These are phyloP conservation scores for Rosa hybrid DNA, from an alignment of 331 rosid species.

Conservation along the genomic window DNA sequence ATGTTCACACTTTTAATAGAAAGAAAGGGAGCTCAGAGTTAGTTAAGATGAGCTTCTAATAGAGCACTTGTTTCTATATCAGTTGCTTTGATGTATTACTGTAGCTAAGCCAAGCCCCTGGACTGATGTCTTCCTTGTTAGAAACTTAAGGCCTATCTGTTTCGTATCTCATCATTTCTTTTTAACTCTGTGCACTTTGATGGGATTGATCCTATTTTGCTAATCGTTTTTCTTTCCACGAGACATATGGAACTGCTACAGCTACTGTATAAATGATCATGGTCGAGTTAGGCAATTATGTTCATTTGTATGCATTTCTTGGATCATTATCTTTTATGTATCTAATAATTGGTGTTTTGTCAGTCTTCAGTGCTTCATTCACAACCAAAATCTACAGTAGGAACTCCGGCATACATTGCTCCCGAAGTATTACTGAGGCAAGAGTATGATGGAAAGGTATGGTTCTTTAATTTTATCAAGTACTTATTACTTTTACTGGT, in stretches of 20 bases:
- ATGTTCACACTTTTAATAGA: neutral
- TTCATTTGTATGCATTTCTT: neutral
- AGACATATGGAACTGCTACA: neutral
- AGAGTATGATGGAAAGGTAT: conserved; percentile 96
- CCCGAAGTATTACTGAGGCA: conserved; percentile 87
- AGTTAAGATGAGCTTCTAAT: conserved; percentile 1
- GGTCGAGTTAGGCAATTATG: neutral
- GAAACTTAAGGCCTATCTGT: neutral
- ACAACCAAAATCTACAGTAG: conserved; percentile 95
- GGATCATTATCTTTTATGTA: neutral
- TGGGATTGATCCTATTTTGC: neutral
- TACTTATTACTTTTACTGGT: neutral
- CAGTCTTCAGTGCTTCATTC: conserved; percentile 97
- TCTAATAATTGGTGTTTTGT: conserved; percentile 32
- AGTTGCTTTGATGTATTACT: neutral
- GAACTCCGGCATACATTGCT: conserved; percentile 98
- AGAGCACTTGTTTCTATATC: neutral
- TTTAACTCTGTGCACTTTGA: neutral
- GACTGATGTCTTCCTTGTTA: neutral
- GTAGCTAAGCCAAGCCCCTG: neutral
- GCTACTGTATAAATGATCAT: neutral
- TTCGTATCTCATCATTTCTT: neutral
- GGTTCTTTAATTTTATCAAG: conserved; percentile 13
- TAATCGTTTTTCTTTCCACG: too few species aligned
- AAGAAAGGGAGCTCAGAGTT: neutral